phyloP scores from a whole-genome alignment of 768 basidiomycete species.

The Boletus sp. region DNA sequence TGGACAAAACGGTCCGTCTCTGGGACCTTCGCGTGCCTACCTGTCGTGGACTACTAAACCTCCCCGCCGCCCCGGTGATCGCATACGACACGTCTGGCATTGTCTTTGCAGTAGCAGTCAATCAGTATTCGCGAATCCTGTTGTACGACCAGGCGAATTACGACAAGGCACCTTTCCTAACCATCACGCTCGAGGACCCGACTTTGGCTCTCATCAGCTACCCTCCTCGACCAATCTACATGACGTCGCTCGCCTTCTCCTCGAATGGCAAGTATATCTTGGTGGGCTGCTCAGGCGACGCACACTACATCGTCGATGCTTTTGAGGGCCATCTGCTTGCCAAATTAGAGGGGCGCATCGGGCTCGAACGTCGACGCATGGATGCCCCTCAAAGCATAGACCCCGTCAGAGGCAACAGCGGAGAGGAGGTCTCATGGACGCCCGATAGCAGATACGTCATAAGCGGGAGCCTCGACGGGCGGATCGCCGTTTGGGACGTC shows the following conservation, averaged over 20 bases:
- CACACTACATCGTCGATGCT: conserved; percentile 91
- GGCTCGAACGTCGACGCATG: conserved; percentile 68
- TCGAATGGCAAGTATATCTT: conserved; percentile 88
- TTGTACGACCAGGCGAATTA: conserved; percentile 85
- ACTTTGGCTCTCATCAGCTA: conserved; percentile 70
- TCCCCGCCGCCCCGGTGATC: conserved; percentile 73
- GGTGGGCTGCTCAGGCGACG: conserved; percentile 88
- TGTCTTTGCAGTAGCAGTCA: conserved; percentile 86
- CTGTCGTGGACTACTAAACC: conserved; percentile 75
- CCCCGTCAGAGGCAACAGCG: conserved; percentile 76
- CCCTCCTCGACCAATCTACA: conserved; percentile 84
- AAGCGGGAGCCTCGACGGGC: conserved; percentile 83
- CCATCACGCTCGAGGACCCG: conserved; percentile 80
- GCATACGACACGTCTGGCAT: conserved; percentile 83
- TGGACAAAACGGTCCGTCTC: conserved; percentile 92
- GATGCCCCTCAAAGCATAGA: conserved; percentile 55
- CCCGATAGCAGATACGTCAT: conserved; percentile 91
- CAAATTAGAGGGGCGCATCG: conserved; percentile 81
- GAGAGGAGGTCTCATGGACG: conserved; percentile 93
- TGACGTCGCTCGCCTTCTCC: conserved; percentile 90
- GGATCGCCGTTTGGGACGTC: conserved; percentile 85
- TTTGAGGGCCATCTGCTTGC: conserved; percentile 83
- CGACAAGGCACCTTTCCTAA: conserved; percentile 90
- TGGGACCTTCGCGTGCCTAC: conserved; percentile 88
- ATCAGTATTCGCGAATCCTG: conserved; percentile 76